Evolutionary conservation across 2,329 filamentous ascomycete species (phyloP), one percentile per base, ranked within the genome.

Genomic region (Elsinoe batatas): DNA sequence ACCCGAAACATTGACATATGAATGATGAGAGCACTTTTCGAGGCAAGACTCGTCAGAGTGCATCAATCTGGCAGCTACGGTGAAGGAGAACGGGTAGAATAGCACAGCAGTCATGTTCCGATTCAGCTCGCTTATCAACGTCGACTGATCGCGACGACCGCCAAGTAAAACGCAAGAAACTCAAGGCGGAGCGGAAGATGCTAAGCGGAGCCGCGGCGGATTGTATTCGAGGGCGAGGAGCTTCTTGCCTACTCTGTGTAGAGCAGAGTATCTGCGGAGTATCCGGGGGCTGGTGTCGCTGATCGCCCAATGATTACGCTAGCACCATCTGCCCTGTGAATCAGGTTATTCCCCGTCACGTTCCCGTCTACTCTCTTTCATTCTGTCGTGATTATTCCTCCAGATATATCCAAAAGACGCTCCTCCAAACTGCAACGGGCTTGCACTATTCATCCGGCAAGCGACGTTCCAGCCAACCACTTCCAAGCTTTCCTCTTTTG

Each of bases 271-370:
- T 49, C 26, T 49, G 44, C 44, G 44, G 44, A 49, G 44, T 33
- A 35, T 33, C 10, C 20, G 17, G 35, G 35, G 47, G 47, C 26
- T 30, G 26, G 26, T 30, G 26, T 30, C 26, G 32, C 26, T 51
- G 47, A 51, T 51, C 47, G 37, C n/a, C 47, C 12, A 38, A 20
- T 51, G 47, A 51, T 51, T 51, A 51, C 47, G 38, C 47, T 38
- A 51, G 47, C 32, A 38, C 47, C 47, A 37, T 38, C 32, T 51
- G 6, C 15, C 30, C 32, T 26, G 2, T 20, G n/a, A 11, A 51
- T 51, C 32, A 35, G 32, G 10, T 51, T 3, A 15, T 35, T 12
- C 32, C 37, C 26, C 13, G 12, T 10, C 26, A 12, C 33, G 3
- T 7, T 38, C 18, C 32, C 18, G 36, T 36, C 15, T 5, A 20